These are phyloP conservation scores for Penicillium salamii DNA, from an alignment of 495 filamentous ascomycete genomes.

Conservation along the genomic window DNA sequence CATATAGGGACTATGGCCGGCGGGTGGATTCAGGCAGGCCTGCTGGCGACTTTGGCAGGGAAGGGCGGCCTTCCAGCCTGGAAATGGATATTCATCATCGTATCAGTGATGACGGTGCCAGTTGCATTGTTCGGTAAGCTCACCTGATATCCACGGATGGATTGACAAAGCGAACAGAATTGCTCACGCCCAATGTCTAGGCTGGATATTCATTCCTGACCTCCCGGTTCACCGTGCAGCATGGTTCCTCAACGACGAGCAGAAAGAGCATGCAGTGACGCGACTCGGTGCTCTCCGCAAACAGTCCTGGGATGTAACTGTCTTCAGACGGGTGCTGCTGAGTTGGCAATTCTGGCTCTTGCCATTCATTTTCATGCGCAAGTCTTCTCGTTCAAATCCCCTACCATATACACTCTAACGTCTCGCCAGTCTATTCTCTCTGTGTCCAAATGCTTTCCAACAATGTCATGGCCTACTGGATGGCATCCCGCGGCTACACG, in stretches of 20 bases:
- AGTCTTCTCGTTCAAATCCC: slow-evolving; percentile 1
- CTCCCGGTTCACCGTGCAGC: slow-evolving; percentile 30
- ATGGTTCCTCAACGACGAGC: slow-evolving; percentile 31
- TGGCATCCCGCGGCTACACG: slow-evolving; percentile 33
- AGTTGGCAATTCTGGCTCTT: slow-evolving; percentile 38
- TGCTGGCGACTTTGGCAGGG: slow-evolving; percentile 19
- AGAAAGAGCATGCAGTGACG: slow-evolving; percentile 29
- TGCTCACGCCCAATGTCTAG: slow-evolving; percentile 1
- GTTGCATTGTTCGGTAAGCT: slow-evolving; percentile 29
- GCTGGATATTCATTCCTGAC: slow-evolving; percentile 36
- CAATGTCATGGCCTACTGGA: slow-evolving; percentile 38
- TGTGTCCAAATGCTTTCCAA: slow-evolving; percentile 32
- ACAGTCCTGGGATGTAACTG: slow-evolving; percentile 29
- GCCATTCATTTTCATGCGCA: slow-evolving; percentile 35
- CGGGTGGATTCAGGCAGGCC: slow-evolving; percentile 30
- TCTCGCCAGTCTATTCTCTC: slow-evolving; percentile 28
- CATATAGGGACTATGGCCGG: slow-evolving; percentile 30
- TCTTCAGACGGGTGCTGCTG: slow-evolving; percentile 27
- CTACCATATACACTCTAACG: neutral
- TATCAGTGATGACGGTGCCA: slow-evolving; percentile 29
- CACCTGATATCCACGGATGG: neutral
- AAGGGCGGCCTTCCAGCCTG: slow-evolving; percentile 28
- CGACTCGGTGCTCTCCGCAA: slow-evolving; percentile 22
- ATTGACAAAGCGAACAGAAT: neutral
- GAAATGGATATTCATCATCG: slow-evolving; percentile 35